These are phyloP conservation scores for Auricularia sp. DNA, from an alignment of 768 basidiomycete genomes.

Conservation along the genomic window DNA sequence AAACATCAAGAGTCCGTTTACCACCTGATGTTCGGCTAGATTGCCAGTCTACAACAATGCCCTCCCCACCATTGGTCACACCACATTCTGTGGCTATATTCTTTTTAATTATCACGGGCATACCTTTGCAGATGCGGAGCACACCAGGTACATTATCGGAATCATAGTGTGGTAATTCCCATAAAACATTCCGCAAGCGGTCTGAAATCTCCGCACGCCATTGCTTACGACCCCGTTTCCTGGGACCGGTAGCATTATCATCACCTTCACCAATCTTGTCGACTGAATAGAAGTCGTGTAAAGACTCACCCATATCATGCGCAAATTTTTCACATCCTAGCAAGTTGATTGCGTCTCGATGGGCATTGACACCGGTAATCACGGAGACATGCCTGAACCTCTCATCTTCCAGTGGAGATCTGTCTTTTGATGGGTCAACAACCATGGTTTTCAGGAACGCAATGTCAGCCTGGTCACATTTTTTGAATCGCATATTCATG, in stretches of 20 bases:
- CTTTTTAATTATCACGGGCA: constrained; percentile 15
- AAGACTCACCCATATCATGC: neutral
- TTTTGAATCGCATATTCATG: neutral
- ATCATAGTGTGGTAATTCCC: constrained; percentile 12
- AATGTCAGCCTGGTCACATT: neutral
- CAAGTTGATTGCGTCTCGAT: neutral
- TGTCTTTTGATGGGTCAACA: neutral
- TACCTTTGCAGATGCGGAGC: constrained; percentile 12
- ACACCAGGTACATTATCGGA: constrained; percentile 12
- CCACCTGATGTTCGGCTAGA: neutral
- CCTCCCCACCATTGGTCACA: constrained; percentile 18
- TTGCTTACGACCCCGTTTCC: neutral
- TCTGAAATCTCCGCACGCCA: neutral
- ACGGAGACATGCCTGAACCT: neutral
- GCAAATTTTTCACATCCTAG: neutral
- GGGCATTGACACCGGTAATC: neutral
- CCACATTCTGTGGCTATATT: constrained; percentile 17
- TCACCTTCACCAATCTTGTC: neutral
- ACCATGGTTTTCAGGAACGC: neutral
- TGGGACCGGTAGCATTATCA: neutral
- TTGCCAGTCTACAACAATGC: constrained; percentile 10
- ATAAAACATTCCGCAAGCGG: neutral
- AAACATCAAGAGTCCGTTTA: constrained; percentile 2
- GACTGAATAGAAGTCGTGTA: neutral
- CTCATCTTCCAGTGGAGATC: neutral